These are phyloP conservation scores for Conticribra guillardii DNA, from an alignment of 108 stramenopile genomes.

Conservation along the genomic window DNA sequence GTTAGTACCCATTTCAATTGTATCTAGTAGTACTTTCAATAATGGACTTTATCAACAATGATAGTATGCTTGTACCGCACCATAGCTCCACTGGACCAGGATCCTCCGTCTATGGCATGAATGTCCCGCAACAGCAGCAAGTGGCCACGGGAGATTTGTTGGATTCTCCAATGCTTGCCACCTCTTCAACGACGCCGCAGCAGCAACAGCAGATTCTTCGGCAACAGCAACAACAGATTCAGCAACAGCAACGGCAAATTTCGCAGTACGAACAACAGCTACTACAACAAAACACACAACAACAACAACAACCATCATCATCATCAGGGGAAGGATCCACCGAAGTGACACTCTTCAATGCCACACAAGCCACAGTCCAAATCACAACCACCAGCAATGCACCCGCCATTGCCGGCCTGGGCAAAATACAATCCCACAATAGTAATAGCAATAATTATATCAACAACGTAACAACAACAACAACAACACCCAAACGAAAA, in stretches of 20 bases:
- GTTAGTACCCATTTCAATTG: too few species aligned
- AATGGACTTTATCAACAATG: too few species aligned
- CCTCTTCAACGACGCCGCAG: conserved; percentile 1
- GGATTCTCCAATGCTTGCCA: too few species aligned
- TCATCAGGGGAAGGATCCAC: not conserved
- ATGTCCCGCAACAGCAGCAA: not conserved
- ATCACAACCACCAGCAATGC: conserved; percentile 7
- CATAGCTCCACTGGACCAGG: conserved; percentile 12
- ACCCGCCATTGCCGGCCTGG: conserved; percentile 42
- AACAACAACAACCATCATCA: not conserved
- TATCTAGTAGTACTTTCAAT: too few species aligned
- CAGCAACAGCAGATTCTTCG: conserved; percentile 12
- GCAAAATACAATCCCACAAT: conserved; percentile 33
- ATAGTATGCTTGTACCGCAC: conserved; percentile 3
- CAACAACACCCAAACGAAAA: conserved; percentile 26
- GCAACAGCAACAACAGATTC: conserved; percentile 17
- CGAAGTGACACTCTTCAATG: conserved; percentile 12
- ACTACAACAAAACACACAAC: not conserved
- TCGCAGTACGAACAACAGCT: not conserved
- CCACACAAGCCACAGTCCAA: conserved; percentile 26
- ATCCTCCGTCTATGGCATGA: not conserved
- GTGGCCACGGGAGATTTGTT: conserved; percentile 6
- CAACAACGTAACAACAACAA: not conserved
- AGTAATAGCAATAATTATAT: conserved; percentile 1
- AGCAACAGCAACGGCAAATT: not conserved